Evolutionary conservation across 768 basidiomycete genomes (phyloP), one percentile per base, ranked within the genome.

Genomic region (Hygrocybe punicea): DNA sequence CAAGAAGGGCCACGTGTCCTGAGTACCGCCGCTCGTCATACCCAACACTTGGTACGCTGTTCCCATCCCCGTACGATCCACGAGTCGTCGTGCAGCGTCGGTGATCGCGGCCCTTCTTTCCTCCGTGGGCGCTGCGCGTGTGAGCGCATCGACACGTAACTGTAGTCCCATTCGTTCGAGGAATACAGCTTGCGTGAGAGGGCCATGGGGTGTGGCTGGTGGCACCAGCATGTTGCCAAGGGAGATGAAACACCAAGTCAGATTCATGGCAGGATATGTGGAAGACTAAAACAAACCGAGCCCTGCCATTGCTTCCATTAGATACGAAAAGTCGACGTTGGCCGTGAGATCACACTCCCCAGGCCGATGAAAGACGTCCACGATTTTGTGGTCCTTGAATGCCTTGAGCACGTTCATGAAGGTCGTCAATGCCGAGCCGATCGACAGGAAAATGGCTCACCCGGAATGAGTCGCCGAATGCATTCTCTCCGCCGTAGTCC

Each of bases 271-370:
- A 42, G 14, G 24, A 39, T n/a, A 34, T 14, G 37, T 37, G 46
- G 40, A 19, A 45, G 45, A 40, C 52, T 60, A 45, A 34, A 13
- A 48, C 81, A 24, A 57, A 90, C 91, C 89, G 3, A 83, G 72
- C 53, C 81, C 84, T 1, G 69, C 67, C 60, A 93, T 76, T 0
- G 91, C 85, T 72, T 97, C 93, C 65, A 81, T 80, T 46, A 98
- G 77, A 68, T 90, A 91, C 0, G 85, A 83, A 71, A 98, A 98
- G 72, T 99, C 95, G 48, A 99, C 96, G 65, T 98, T 97, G n/a
- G 89, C 86, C 0, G 97, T 99, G 47, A 98, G 73, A 70, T 99
- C 97, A 40, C 90, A 88, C 40, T 89, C 80, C 16, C 97, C 97
- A 0, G 95, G 94, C 9, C 79, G 75, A 52, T 88, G 78, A 66